Evolutionary conservation across 176 grass and related monocot species (phyloP), one percentile per base, ranked within the genome.

Genomic region (Zoysia pacifica): DNA sequence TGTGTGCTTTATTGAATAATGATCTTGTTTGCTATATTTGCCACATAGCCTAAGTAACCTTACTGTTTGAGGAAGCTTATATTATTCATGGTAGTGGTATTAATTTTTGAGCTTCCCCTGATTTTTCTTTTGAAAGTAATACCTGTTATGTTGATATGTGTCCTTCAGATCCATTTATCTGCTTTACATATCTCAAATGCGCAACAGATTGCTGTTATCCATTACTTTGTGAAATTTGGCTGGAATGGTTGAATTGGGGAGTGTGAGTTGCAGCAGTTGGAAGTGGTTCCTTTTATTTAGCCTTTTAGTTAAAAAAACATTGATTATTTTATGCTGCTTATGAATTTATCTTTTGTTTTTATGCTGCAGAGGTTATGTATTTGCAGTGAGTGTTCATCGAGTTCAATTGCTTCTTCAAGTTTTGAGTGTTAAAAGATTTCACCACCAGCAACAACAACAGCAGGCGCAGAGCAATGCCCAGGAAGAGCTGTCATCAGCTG

Each of bases 361-460:
- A 36, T 89, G 36, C 45, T 87, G 87, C 84, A 99, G 97, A 78
- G 93, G 97, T 15, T 99, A 99, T 84, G 97, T 99, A 70, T 99
- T 99, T 88, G 97, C 93, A 65, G 97, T 99, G 9, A 96, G 93
- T 78, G 97, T 99, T 54, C 97, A 99, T 77, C 67, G 97, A 11
- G 97, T 99, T 72, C 97, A 99, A 81, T 76, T 99, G 44, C 93
- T 99, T 63, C 79, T 99, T 54, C 97, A 99, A 93, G 97, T 99
- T 79, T 53, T 99, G 54, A 99, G 93, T 69, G 97, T 99, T 6
- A 99, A 95, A 82, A 80, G 97, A 28, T 99, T 99, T 84, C 97
- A 99, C 45, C 93, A 99, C 51, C 97, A 98, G 78, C 91, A 97
- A 70, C 91, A 94, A 48, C 94, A 92, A 74, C 90, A 93, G 13